Base-by-base conservation (phyloP, 192 early-diverging fungal species). In the Tieghemiomyces parasiticus region DNA sequence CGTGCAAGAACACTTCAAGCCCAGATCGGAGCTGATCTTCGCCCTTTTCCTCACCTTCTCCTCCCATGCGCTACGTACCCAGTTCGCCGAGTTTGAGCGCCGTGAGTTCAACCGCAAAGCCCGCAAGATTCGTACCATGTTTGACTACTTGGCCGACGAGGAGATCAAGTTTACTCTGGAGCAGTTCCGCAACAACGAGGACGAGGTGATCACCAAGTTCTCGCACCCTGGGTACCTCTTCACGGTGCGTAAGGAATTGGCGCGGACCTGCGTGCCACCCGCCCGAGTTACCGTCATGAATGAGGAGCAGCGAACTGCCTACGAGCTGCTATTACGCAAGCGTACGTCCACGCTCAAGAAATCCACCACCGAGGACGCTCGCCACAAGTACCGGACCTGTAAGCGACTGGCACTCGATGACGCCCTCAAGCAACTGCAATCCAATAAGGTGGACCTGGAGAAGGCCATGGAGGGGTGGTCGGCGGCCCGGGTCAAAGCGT, bases 391-490 rank as follows among this genome's bases (percentile, higher is more conserved):
- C 55, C 82, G 87, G 53, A 86, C 84, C 66, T 77, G 79, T 25
- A 85, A 85, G 8, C 76, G 87, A 26, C 69, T 90, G 59, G 80
- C 81, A 26, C 69, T 95, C 63, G 92, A 95, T 67, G 92, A 93
- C 61, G 92, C 92, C 8, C 71, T 95, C 58, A 82, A 84, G 50
- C 91, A 95, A 68, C 73, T 93, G 33, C 79, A 86, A 67, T 84
- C 83, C n/a, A 77, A 81, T 35, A 81, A 80, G 2, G 77, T 81
- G 26, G 86, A 93, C 69, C 78, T 84, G 52, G 73, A 75, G 62
- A 89, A 89, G 64, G 88, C 91, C 0, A 94, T 94, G 77, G 91
- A 95, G 66, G 94, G 94, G 20, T 97, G 94, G 94, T 91, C 88
- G 14, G 81, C 86, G 59, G 94, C 94, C 30, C 89, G 94, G 35